Percentiles rank a stretch among this genome's conserved stretches.
phyloP scores from a whole-genome alignment of 1,284 basidiomycete genomes.

The Leccinum pallidistipes region DNA sequence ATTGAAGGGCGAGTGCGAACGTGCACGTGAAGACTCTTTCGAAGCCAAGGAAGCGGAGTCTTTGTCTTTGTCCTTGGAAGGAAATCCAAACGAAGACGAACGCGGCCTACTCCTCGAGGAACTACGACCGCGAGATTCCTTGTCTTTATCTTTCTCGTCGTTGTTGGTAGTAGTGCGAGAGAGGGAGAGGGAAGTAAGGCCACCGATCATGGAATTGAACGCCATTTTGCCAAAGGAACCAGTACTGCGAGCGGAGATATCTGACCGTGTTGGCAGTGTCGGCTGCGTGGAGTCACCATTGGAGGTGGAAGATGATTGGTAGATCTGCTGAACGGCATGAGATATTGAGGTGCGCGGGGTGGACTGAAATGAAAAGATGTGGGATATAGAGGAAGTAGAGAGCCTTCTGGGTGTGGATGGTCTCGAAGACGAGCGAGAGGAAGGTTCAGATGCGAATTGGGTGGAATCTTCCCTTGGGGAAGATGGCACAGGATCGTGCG shows the following conservation, averaged over 20 bases:
- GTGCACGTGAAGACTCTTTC: slow-evolving; percentile 46
- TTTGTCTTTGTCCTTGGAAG: slow-evolving; percentile 30
- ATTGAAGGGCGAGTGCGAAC: slow-evolving; percentile 71
- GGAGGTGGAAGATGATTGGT: slow-evolving; percentile 7
- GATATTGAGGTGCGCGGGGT: slow-evolving; percentile 18
- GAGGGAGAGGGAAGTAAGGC: slow-evolving; percentile 59
- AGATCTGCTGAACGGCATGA: slow-evolving; percentile 21
- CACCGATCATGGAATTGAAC: slow-evolving; percentile 69
- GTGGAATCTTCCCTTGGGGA: slow-evolving; percentile 15
- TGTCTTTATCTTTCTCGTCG: slow-evolving; percentile 33
- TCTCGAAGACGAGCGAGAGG: slow-evolving; percentile 12
- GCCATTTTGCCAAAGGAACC: slow-evolving; percentile 63
- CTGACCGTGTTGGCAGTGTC: slow-evolving; percentile 27
- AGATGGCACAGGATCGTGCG: slow-evolving; percentile 18
- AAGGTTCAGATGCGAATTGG: slow-evolving; percentile 6
- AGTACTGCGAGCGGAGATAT: slow-evolving; percentile 33
- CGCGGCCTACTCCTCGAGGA: slow-evolving; percentile 47
- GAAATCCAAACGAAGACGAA: slow-evolving; percentile 44
- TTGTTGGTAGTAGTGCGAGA: slow-evolving; percentile 47
- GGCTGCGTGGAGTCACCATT: slow-evolving; percentile 13
- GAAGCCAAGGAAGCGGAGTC: slow-evolving; percentile 25
- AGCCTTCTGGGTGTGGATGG: slow-evolving; percentile 21
- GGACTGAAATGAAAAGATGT: slow-evolving; percentile 26
- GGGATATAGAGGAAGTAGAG: slow-evolving; percentile 28
- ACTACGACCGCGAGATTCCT: slow-evolving; percentile 50